These are phyloP conservation scores for Barbatosphaeria neglecta DNA, from an alignment of 495 filamentous ascomycete species.

Conservation along the genomic window DNA sequence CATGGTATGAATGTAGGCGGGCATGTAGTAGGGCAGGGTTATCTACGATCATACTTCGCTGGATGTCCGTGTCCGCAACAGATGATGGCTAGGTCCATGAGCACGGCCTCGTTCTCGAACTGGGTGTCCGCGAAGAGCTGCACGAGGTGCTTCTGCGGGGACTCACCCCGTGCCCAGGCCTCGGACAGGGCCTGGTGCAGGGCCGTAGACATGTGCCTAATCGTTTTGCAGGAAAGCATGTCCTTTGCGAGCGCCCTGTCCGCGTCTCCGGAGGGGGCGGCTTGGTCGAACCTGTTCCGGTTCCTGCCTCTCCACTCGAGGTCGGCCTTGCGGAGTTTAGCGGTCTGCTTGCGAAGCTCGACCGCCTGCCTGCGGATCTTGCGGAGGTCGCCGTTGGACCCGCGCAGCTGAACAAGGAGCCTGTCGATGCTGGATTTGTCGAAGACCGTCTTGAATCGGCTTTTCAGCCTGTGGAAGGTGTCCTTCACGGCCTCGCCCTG, in stretches of 20 bases:
- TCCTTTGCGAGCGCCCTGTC: constrained; percentile 2
- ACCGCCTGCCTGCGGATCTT: not conserved
- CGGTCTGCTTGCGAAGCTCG: constrained; percentile 1
- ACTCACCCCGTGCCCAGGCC: constrained; percentile 1
- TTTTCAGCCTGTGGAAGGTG: not conserved
- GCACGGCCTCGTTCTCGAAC: not conserved
- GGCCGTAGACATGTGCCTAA: constrained; percentile 2
- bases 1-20: no score
- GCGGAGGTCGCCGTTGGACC: not conserved
- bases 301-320: no score
- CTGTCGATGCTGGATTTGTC: constrained; percentile 1
- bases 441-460: constrained; percentile 2
- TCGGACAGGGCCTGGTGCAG: constrained; percentile 3
- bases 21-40: no score
- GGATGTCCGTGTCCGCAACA: not conserved
- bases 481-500: constrained; percentile 1
- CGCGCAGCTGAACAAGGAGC: not conserved
- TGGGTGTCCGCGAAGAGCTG: constrained; percentile 4
- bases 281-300: no score
- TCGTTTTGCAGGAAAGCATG: constrained; percentile 1
- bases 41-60: constrained; percentile 1
- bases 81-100: constrained; percentile 4
- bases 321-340: no score
- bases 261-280: no score
- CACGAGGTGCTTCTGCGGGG: not conserved